phyloP scores from a whole-genome alignment of 441 rosid genomes.

The Euphorbia celastroides region DNA sequence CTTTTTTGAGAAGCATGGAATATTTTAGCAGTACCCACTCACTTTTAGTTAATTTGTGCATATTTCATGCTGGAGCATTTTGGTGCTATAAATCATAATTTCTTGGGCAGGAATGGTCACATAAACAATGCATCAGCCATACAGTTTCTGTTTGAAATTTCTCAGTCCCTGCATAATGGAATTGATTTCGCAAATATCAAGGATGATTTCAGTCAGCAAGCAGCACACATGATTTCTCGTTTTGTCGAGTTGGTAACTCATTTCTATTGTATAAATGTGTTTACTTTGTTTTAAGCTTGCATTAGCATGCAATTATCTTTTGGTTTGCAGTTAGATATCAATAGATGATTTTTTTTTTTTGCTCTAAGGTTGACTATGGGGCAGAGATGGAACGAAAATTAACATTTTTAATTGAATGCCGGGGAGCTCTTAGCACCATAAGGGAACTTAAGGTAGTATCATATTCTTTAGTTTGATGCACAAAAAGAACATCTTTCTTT shows the following conservation, averaged over 20 bases:
- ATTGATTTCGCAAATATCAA: conserved; percentile 52
- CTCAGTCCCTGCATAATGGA: conserved; percentile 58
- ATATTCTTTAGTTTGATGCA: conserved; percentile 12
- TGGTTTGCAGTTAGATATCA: conserved; percentile 12
- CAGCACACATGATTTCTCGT: conserved; percentile 54
- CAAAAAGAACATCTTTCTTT: background rate
- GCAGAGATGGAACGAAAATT: conserved; percentile 58
- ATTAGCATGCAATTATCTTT: conserved; percentile 6
- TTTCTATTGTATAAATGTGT: conserved; percentile 12
- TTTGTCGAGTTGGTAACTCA: conserved; percentile 65
- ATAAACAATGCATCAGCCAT: conserved; percentile 51
- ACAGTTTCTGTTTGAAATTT: conserved; percentile 69
- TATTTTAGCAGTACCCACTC: background rate
- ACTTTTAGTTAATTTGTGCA: conserved; percentile 10
- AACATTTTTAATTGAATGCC: conserved; percentile 77
- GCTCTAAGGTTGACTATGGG: conserved; percentile 69
- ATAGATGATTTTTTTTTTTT: conserved; percentile 23
- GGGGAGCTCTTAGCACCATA: conserved; percentile 64
- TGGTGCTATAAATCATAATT: conserved; percentile 14
- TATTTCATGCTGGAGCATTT: conserved; percentile 10
- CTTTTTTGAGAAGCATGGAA: background rate
- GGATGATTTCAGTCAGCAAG: conserved; percentile 64
- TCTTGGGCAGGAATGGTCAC: conserved; percentile 53
- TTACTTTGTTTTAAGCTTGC: conserved; percentile 7
- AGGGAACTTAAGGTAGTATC: conserved; percentile 62